A percentile compares a stretch with the other conserved stretches of the same genome.
Evolutionary conservation across 331 rosid species (phyloP).

Genomic region (Ulmus americana): DNA sequence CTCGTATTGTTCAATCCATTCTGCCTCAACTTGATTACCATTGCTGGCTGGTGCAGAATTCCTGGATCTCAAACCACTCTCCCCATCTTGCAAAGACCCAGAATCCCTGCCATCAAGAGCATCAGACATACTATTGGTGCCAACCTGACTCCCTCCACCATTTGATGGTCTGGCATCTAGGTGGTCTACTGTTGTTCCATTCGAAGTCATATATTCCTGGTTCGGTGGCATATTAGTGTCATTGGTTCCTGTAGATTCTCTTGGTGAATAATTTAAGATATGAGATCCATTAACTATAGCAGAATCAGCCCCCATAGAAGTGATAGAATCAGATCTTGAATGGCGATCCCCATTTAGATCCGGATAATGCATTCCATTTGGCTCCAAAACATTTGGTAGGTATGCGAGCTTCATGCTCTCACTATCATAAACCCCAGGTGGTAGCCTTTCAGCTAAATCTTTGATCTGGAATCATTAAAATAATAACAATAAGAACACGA

Average conservation of each 20-base stretch:
- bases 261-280: slow-evolving; percentile 25
- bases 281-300: slow-evolving; percentile 34
- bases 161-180: slow-evolving; percentile 39
- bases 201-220: slow-evolving; percentile 34
- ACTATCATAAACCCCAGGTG: slow-evolving; percentile 66
- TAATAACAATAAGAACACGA: not conserved
- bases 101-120: slow-evolving; percentile 54
- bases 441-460: slow-evolving; percentile 85
- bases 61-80: slow-evolving; percentile 41
- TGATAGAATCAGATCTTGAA: slow-evolving; percentile 55
- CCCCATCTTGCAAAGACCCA: slow-evolving; percentile 50
- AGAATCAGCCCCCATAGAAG: slow-evolving; percentile 52
- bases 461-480: slow-evolving; percentile 61
- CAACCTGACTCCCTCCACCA: slow-evolving; percentile 41
- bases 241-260: slow-evolving; percentile 40
- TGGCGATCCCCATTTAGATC: slow-evolving; percentile 48
- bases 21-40: slow-evolving; percentile 69
- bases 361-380: slow-evolving; percentile 50
- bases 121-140: slow-evolving; percentile 38
- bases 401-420: slow-evolving; percentile 52
- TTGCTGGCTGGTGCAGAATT: slow-evolving; percentile 31
- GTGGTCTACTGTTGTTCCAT: slow-evolving; percentile 30
- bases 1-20: slow-evolving; percentile 95
- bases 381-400: slow-evolving; percentile 60
- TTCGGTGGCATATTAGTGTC: slow-evolving; percentile 41